A percentile compares a stretch with the other conserved stretches of the same genome.
Conservation (phyloP, 140 eudicot species). For the Erigeron philadelphicus region DNA sequence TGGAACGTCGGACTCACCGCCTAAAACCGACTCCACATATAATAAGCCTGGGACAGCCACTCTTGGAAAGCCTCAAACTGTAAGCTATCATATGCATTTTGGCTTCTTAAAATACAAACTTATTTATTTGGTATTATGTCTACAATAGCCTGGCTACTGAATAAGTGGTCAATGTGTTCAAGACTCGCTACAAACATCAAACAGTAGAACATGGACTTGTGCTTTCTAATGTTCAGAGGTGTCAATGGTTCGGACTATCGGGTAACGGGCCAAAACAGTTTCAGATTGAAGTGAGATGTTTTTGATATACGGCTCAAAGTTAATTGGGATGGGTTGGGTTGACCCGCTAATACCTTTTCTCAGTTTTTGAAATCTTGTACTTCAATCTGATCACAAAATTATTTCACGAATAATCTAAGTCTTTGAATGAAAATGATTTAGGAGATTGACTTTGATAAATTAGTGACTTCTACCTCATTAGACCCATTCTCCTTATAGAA, state of each 20-base stretch:
- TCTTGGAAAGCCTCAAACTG: slow-evolving; percentile 53
- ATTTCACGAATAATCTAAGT: neutral
- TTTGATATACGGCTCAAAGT: neutral
- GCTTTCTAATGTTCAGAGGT: neutral
- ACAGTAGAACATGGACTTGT: neutral
- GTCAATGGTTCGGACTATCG: neutral
- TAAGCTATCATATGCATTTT: slow-evolving; percentile 29
- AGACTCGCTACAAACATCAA: neutral
- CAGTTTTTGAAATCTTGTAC: neutral
- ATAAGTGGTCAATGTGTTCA: neutral
- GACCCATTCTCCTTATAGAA: too few species aligned
- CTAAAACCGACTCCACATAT: slow-evolving; percentile 38
- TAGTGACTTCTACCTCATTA: too few species aligned
- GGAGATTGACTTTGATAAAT: neutral
- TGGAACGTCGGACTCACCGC: slow-evolving; percentile 52
- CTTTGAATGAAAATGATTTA: slow-evolving; percentile 2
- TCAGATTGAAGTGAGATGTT: neutral
- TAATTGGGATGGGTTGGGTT: neutral
- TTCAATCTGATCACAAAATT: neutral
- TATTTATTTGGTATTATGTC: too few species aligned
- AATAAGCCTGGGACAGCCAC: slow-evolving; percentile 43
- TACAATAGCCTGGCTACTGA: neutral
- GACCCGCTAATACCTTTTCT: neutral
- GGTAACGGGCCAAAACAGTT: neutral
- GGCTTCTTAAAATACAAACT: neutral